Conservation (phyloP, 2,329 filamentous ascomycete species). For the Fusarium irregulare region DNA sequence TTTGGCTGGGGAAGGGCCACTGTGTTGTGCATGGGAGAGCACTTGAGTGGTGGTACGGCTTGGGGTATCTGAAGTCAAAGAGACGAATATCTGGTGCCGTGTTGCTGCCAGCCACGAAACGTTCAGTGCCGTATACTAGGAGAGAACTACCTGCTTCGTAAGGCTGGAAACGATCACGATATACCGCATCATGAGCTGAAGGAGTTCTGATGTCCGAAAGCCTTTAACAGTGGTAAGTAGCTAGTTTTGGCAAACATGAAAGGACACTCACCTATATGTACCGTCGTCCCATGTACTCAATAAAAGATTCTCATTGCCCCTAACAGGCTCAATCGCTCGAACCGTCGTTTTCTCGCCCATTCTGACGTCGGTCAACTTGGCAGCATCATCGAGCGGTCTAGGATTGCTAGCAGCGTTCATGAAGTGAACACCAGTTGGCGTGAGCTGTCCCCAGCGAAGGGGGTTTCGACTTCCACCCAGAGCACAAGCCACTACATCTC, state of each 20-base stretch:
- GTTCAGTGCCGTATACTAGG: slow-evolving; percentile 61
- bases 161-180: slow-evolving; percentile 65
- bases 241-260: not conserved
- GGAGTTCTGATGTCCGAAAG: slow-evolving; percentile 64
- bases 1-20: slow-evolving; percentile 50
- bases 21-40: slow-evolving; percentile 58
- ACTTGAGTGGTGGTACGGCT: slow-evolving; percentile 60
- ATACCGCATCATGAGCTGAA: slow-evolving; percentile 59
- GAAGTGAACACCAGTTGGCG: slow-evolving; percentile 58
- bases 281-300: slow-evolving; percentile 67
- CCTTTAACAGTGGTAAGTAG: slow-evolving; percentile 42
- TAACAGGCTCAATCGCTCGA: slow-evolving; percentile 60
- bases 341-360: slow-evolving; percentile 55
- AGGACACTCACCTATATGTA: slow-evolving; percentile 53
- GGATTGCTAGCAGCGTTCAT: slow-evolving; percentile 51
- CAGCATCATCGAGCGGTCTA: slow-evolving; percentile 27
- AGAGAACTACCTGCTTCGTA: slow-evolving; percentile 59
- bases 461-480: slow-evolving; percentile 57
- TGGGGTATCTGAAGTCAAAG: slow-evolving; percentile 66
- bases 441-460: slow-evolving; percentile 59
- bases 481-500: slow-evolving; percentile 59
- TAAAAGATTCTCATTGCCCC: slow-evolving; percentile 55
- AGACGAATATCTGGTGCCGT: slow-evolving; percentile 58
- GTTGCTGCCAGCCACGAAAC: slow-evolving; percentile 63
- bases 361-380: slow-evolving; percentile 38